Base-by-base conservation (phyloP, 2,329 filamentous ascomycete genomes). In the Colletotrichum plurivorum region DNA sequence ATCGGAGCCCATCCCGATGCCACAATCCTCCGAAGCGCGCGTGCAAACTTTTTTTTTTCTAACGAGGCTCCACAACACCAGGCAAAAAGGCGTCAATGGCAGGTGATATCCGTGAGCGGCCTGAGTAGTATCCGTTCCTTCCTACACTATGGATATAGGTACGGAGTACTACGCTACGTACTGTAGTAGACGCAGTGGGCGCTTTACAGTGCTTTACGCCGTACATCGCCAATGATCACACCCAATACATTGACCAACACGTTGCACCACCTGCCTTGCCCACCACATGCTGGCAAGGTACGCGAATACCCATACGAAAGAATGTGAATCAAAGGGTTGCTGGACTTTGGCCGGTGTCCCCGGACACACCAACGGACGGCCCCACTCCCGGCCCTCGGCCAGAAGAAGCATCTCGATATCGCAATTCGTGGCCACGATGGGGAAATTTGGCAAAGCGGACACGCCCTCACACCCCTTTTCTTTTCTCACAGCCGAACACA, bases 361-460 rank as follows among this genome's bases (percentile, higher is more conserved):
- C 59, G 53, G 58, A 54, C 59, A 31, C 7, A 8, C 27, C 27
- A 31, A 31, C 27, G 49, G 39, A 48, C 41, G 55, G 49, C 43
- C 66, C 61, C 62, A 64, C 55, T 41, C 18, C 62, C 39, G 45
- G 41, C 62, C 36, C 22, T 43, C 43, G 20, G 18, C 25, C 41
- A 54, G 51, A 66, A 60, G 49, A 51, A 43, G 6, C 62, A 54
- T 52, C 36, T 39, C 56, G 31, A 68, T 62, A 70, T 70, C 66
- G 69, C 61, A 69, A 71, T 70, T n/a, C 57, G 39, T 41, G 25
- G 51, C 41, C 43, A 45, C 48, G 39, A 71, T 71, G 69, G 65
- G 69, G 55, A 65, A 71, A 65, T 65, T 31, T n/a, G 36, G 22
- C 25, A 36, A 53, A 43, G 13, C 27, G 31, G 53, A 41, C 39